phyloP scores from a whole-genome alignment of 2,329 filamentous ascomycete species.

The Gaeumannomyces sp. region DNA sequence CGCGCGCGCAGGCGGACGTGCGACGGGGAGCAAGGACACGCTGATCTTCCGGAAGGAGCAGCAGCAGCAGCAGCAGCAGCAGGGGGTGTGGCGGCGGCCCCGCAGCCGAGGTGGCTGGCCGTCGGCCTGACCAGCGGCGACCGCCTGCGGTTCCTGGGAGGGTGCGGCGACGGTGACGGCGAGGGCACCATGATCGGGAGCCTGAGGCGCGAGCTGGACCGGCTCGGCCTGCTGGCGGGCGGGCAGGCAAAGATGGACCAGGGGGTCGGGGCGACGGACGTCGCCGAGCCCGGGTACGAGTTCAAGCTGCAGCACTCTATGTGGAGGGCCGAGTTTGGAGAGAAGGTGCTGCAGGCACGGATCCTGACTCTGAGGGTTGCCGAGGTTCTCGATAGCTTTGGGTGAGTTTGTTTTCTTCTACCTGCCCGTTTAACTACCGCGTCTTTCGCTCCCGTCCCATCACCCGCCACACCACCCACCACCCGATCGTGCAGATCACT shows the following conservation, averaged over 20 bases:
- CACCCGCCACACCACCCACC: background rate
- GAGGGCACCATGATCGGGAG: slow-evolving; percentile 12
- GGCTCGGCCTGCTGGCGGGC: slow-evolving; percentile 12
- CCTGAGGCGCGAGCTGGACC: slow-evolving; percentile 13
- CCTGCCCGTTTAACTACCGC: background rate
- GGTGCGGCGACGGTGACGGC: background rate
- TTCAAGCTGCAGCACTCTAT: slow-evolving; percentile 17
- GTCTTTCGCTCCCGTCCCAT: background rate
- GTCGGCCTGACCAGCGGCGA: slow-evolving; percentile 10
- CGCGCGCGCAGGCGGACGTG: slow-evolving; percentile 15
- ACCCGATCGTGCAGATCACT: background rate
- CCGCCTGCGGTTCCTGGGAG: slow-evolving; percentile 15
- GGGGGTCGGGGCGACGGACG: slow-evolving; percentile 6
- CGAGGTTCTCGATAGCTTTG: slow-evolving; percentile 16
- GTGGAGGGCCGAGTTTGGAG: slow-evolving; percentile 14
- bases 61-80: background rate
- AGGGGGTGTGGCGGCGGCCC: slow-evolving; percentile 1
- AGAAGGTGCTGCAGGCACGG: slow-evolving; percentile 13
- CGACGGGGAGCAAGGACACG: slow-evolving; percentile 17
- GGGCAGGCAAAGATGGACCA: slow-evolving; percentile 13
- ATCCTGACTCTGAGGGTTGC: slow-evolving; percentile 17
- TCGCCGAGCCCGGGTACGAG: slow-evolving; percentile 13
- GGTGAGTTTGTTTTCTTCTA: slow-evolving; percentile 7
- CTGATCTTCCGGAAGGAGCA: slow-evolving; percentile 14
- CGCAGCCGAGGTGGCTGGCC: slow-evolving; percentile 15